phyloP scores from a whole-genome alignment of 169 alveolate species.

The Ichthyophthirius multifiliis region DNA sequence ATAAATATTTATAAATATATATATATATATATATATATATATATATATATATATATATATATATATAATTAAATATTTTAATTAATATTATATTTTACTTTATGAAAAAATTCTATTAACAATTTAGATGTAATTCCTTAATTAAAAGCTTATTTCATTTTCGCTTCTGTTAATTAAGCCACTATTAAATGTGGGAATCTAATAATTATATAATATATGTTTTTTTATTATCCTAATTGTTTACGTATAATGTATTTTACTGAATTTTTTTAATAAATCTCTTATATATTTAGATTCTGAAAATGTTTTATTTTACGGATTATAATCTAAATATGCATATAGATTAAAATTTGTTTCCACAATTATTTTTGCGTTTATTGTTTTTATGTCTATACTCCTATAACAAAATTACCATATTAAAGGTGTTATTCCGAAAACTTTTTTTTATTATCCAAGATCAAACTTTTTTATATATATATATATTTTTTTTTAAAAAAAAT shows the following conservation, averaged over 20 bases:
- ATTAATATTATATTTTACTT: too few species aligned
- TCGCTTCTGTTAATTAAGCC: not conserved
- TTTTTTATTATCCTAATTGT: not conserved
- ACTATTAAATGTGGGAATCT: conserved; percentile 6
- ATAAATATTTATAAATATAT: too few species aligned
- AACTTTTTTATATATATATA: not conserved
- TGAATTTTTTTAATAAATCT: not conserved
- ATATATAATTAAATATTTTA: too few species aligned
- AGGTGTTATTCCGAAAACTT: not conserved
- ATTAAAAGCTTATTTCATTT: not conserved
- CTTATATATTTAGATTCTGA: not conserved
- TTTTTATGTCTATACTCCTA: not conserved
- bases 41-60: too few species aligned
- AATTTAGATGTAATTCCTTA: not conserved
- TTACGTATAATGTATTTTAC: not conserved
- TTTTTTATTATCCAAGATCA: not conserved
- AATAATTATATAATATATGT: not conserved
- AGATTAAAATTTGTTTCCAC: not conserved
- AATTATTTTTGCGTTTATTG: not conserved
- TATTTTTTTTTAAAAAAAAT: not conserved
- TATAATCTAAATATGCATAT: not conserved
- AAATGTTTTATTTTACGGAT: not conserved
- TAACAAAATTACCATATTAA: not conserved
- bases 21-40: too few species aligned
- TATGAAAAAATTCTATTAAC: not conserved